Evolutionary conservation across 306 rosid species (phyloP), one percentile per base, ranked within the genome.

Genomic region (Geum urbanum): DNA sequence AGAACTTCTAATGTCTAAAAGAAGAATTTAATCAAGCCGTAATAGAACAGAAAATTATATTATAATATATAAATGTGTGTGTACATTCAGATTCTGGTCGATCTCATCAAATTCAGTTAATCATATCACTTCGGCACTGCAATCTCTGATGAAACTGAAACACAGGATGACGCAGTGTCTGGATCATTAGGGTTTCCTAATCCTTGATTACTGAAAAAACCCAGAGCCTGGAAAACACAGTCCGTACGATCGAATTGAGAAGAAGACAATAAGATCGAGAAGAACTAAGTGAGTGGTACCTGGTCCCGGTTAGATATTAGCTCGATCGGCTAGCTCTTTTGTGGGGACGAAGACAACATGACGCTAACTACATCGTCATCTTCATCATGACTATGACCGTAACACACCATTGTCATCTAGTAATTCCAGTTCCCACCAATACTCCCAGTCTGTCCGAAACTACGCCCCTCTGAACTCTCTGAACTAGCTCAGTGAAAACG

Each of bases 401-500:
- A 60, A 60, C 24, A 9, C 65, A 60, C 22, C 22, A 35, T 16
- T 37, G 65, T 60, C 65, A 60, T 37, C 65, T 60, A 60, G 65
- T 32, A 32, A 32, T 58, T 57, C 64, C 20, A 59, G 64, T 59
- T 59, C 64, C 64, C 45, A 32, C 64, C 64, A 59, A 19, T 35
- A 60, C 22, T 58, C 43, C 63, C 63, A 14, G 65, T 35, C 65
- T 60, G 65, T 14, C 65, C 37, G 13, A 60, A 60, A 60, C 65
- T 37, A 60, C 65, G 37, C 37, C 37, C 37, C 37, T 59, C 46
- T 60, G 65, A 60, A 59, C 20, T 32, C 64, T 59, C 27, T 0
- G 64, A 59, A 59, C 45, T 9, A 15, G 65, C 27, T 16, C 65
- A 60, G 65, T 60, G 46, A 60, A 68, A 64, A 68, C 9, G 48